Conservation (phyloP, 495 filamentous ascomycete species). For the Daldinia loculata region DNA sequence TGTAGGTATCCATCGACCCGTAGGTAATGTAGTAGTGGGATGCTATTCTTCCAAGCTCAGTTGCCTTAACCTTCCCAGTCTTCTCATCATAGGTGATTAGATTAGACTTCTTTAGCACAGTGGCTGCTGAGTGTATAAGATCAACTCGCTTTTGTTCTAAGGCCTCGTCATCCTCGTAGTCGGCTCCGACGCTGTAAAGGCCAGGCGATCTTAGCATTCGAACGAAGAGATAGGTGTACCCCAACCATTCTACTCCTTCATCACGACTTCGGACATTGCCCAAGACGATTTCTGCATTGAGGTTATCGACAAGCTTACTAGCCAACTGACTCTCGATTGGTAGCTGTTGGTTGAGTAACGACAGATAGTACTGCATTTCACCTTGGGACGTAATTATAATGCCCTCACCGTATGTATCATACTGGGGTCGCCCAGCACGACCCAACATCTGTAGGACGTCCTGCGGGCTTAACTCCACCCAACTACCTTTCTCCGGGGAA, state of each 20-base stretch:
- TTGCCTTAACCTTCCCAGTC: constrained; percentile 85
- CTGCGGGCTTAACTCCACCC: constrained; percentile 97
- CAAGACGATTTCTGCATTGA: constrained; percentile 96
- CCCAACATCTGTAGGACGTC: constrained; percentile 99
- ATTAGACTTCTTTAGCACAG: constrained; percentile 83
- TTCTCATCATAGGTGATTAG: constrained; percentile 96
- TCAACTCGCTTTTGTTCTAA: constrained; percentile 97
- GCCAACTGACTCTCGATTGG: constrained; percentile 97
- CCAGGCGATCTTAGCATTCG: constrained; percentile 97
- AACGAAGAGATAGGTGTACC: constrained; percentile 97
- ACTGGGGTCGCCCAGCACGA: constrained; percentile 94
- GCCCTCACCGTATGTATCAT: constrained; percentile 96
- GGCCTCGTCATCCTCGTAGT: constrained; percentile 91
- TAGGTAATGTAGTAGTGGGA: constrained; percentile 99
- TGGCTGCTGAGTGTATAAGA: constrained; percentile 91
- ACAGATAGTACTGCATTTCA: constrained; percentile 97
- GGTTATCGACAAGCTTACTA: constrained; percentile 91
- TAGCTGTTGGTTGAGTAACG: constrained; percentile 93
- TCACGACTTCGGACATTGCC: constrained; percentile 93
- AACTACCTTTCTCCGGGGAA: constrained; percentile 97
- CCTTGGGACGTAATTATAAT: constrained; percentile 97
- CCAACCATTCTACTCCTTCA: constrained; percentile 97
- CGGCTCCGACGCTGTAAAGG: constrained; percentile 92
- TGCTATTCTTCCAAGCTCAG: constrained; percentile 92
- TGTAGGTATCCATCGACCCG: constrained; percentile 95